Percentiles rank a stretch among this genome's conserved stretches.
These are phyloP conservation scores for Nicotiana tomentosiformis DNA, from an alignment of 257 asterid species.

Conservation along the genomic window DNA sequence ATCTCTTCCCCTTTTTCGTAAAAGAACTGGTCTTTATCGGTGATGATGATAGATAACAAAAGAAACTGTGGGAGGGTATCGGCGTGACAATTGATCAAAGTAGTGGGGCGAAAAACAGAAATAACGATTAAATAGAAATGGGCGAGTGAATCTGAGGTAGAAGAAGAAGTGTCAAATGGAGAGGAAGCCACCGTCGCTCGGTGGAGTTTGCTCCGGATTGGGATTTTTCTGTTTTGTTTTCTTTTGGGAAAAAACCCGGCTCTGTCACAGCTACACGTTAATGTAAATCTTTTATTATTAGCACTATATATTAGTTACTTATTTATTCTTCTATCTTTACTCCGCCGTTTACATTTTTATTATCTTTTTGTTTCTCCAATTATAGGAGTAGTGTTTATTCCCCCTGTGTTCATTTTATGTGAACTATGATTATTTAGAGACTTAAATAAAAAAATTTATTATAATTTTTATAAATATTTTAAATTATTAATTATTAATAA, in stretches of 20 bases:
- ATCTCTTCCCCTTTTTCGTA: neutral
- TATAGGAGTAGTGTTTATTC: too few species aligned
- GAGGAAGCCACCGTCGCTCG: conserved; percentile 28
- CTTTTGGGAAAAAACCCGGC: conserved; percentile 1
- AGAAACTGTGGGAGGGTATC: neutral
- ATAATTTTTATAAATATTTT: too few species aligned
- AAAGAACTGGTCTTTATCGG: neutral
- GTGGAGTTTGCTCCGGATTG: conserved; percentile 16
- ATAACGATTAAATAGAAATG: neutral
- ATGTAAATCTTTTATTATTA: neutral
- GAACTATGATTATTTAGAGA: too few species aligned
- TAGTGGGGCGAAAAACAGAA: neutral
- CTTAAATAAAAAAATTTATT: too few species aligned
- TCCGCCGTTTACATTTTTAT: too few species aligned
- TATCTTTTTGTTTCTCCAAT: too few species aligned
- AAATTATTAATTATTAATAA: too few species aligned
- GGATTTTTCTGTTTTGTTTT: conserved; percentile 13
- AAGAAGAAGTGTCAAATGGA: conserved; percentile 5
- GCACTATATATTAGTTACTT: neutral
- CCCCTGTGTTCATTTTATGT: too few species aligned
- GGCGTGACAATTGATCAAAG: neutral
- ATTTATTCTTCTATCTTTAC: too few species aligned
- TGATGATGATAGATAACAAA: neutral
- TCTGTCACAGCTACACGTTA: neutral
- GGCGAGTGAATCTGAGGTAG: neutral